Evolutionary conservation across 495 filamentous ascomycete genomes (phyloP), one percentile per base, ranked within the genome.

Genomic region (Parathielavia appendiculata): DNA sequence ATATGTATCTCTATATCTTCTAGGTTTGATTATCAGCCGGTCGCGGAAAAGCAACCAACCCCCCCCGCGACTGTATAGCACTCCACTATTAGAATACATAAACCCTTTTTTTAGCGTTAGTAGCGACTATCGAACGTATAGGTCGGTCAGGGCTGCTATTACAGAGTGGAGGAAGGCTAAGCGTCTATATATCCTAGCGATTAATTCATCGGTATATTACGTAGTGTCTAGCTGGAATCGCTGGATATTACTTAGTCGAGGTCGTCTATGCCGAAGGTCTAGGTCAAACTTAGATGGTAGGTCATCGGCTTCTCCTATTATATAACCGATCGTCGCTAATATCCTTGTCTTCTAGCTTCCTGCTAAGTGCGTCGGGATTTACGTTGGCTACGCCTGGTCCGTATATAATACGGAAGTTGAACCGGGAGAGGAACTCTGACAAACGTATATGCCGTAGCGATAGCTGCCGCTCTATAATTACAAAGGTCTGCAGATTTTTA

Each of bases 401-500:
- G 30, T 50, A 50, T 4, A 35, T 16, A 8, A 59, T 52, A 0
- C 8, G 0, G 43, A 59, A 59, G n/a, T 53, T 41, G n/a, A 41
- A 41, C 12, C 39, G 10, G 9, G n/a, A 41, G 10, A 41, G 16
- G 39, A 41, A 41, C 54, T 63, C 46, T 62, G 59, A 39, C 57
- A 40, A 59, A 19, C 53, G 40, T 0, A 38, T 52, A 36, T 62
- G 39, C 0, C 43, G 41, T 36, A 44, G 9, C 8, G 34, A 53
- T 12, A 54, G 50, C 1, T 22, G n/a, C n/a, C n/a, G 12, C 13
- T 49, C 47, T 0, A 2, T 49, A 0, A 41, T 43, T 0, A 26
- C 34, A 40, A 60, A 60, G 3, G 32, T 38, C 4, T 38, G 23
- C 0, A 60, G 32, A 16, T 60, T 60, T 46, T 60, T 55, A 17